A percentile compares a stretch with the other conserved stretches of the same genome.
phyloP scores from a whole-genome alignment of 495 filamentous ascomycete species.

The Tetracladium marchalianum region DNA sequence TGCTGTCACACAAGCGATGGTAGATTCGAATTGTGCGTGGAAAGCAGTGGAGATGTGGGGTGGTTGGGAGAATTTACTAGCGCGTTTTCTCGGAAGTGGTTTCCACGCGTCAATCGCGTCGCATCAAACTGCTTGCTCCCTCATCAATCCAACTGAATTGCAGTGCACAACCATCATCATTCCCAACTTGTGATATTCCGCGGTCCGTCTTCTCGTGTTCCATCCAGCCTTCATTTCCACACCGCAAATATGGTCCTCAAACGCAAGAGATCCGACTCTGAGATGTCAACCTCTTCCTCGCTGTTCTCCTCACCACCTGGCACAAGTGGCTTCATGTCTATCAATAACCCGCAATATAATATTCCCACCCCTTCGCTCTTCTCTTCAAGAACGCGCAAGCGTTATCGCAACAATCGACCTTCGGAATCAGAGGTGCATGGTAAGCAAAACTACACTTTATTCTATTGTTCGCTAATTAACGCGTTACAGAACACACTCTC shows the following conservation, averaged over 20 bases:
- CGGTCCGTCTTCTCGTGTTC: not conserved
- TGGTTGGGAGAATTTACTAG: conserved; percentile 1
- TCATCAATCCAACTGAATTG: not conserved
- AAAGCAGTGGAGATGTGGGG: not conserved
- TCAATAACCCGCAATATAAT: conserved; percentile 8
- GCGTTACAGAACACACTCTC: conserved; percentile 17
- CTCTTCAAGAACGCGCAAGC: conserved; percentile 15
- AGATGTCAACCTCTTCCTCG: conserved; percentile 14
- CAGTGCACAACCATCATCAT: not conserved
- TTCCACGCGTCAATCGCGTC: conserved; percentile 2
- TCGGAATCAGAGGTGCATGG: conserved; percentile 14
- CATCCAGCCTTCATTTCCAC: not conserved
- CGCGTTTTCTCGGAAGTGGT: conserved; percentile 1
- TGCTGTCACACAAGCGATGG: too few species aligned
- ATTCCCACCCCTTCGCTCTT: conserved; percentile 13
- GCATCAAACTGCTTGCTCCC: not conserved
- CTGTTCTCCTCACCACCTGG: conserved; percentile 13
- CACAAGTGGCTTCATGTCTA: conserved; percentile 8
- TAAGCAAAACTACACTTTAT: not conserved
- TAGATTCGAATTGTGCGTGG: too few species aligned
- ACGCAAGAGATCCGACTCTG: conserved; percentile 19
- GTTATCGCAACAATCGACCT: conserved; percentile 19
- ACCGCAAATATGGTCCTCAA: conserved; percentile 15
- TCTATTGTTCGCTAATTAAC: conserved; percentile 1
- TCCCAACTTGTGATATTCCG: not conserved